Base-by-base conservation (phyloP, 192 early-diverging fungal species). In the Backusella morwellensis region DNA sequence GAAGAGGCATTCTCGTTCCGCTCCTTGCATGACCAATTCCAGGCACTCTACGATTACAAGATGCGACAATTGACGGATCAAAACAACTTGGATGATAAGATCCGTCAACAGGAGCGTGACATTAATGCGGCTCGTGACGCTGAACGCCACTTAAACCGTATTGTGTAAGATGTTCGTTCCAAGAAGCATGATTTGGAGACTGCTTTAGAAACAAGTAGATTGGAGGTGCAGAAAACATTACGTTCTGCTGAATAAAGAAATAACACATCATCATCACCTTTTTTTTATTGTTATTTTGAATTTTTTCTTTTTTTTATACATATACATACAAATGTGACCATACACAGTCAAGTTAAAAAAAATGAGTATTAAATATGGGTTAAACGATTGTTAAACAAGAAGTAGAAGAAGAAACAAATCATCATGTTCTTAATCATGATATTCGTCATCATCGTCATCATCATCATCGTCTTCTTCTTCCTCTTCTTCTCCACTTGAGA, bases 31-130 rank as follows among this genome's bases (percentile, higher is more conserved):
- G 77, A 80, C 35, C 84, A 90, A 67, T 86, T 86, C 21, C 83
- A 85, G 41, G 86, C 82, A 6, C 66, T 90, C 40, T 82, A 87
- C 36, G 87, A 84, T 23, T 90, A 87, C 54, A 90, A 90, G 44
- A 78, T 87, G 40, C 79, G 82, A 35, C 86, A 88, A 73, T 70
- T 84, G 21, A 77, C 80, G 1, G 87, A 85, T 15, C 74, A 85
- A 42, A 80, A 78, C 9, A 86, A 90, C 38, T 72, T 86, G 17
- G 77, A 83, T n/a, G 82, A 77, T 29, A 76, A 85, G 34, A 81
- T 86, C 14, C 76, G 83, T 17, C 70, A 84, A 47, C 79, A 87
- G 47, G 88, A 90, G 40, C 76, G 87, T 15, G 85, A 87, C 73
- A 85, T 90, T 74, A 82, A 85, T 32, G 77, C 82, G 26, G 87